Percentiles rank a stretch among this genome's conserved stretches.
Evolutionary conservation across 208 protist genomes (phyloP).

Genomic region (Tritrichomonas foetus): DNA sequence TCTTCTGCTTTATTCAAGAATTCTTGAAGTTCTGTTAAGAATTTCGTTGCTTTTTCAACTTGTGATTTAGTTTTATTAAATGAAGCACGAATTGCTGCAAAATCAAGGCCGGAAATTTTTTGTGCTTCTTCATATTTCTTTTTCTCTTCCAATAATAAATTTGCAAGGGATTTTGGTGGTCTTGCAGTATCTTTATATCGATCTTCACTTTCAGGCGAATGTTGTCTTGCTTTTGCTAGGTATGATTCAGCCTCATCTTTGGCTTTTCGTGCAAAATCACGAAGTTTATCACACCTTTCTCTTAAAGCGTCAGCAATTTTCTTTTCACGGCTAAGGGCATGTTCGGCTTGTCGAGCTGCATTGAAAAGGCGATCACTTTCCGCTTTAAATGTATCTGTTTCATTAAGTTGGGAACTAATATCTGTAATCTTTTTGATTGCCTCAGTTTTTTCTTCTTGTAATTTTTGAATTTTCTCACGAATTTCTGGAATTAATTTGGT

Average conservation of each 20-base stretch:
- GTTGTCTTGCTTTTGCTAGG: neutral
- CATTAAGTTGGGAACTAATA: neutral
- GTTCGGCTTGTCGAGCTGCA: no score
- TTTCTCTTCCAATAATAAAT: neutral
- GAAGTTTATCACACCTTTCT: neutral
- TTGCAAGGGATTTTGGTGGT: neutral
- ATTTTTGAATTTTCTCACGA: neutral
- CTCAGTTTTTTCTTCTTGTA: neutral
- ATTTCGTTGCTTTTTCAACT: neutral
- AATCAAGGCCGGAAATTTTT: neutral
- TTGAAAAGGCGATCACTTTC: neutral
- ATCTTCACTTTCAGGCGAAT: neutral
- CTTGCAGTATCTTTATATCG: neutral
- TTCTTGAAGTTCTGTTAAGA: neutral
- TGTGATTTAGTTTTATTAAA: neutral
- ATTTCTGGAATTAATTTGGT: neutral
- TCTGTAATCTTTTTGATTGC: neutral
- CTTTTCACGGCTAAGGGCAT: neutral
- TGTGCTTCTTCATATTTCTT: constrained; percentile 36
- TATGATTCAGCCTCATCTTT: neutral
- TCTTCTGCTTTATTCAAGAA: neutral
- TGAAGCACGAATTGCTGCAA: neutral
- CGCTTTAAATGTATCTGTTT: neutral
- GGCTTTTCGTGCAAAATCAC: neutral
- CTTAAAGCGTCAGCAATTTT: neutral